phyloP scores from a whole-genome alignment of 1,284 basidiomycete genomes.

The Boletellus sp. region DNA sequence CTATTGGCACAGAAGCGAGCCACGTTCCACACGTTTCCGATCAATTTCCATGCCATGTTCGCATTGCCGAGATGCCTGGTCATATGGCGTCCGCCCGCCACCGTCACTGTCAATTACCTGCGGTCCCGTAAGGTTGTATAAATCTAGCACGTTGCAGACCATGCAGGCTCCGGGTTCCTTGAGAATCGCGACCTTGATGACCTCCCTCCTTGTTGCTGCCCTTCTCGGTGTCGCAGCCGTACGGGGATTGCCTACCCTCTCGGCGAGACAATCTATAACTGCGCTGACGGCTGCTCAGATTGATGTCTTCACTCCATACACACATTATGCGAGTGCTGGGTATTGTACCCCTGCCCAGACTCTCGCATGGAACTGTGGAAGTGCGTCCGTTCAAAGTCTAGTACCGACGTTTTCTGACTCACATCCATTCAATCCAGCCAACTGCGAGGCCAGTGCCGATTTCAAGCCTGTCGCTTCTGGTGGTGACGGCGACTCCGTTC shows the following conservation, averaged over 20 bases:
- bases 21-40: background rate
- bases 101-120: slow-evolving; percentile 12
- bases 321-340: slow-evolving; percentile 53
- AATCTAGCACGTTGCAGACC: background rate
- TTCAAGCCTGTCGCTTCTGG: slow-evolving; percentile 62
- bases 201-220: slow-evolving; percentile 10
- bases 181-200: slow-evolving; percentile 14
- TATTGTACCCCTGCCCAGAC: slow-evolving; percentile 50
- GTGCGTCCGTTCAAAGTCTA: slow-evolving; percentile 31
- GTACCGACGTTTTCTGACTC: background rate
- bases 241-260: slow-evolving; percentile 24
- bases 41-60: background rate
- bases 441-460: slow-evolving; percentile 52
- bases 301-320: slow-evolving; percentile 49
- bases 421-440: slow-evolving; percentile 33
- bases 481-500: slow-evolving; percentile 51
- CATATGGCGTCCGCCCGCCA: slow-evolving; percentile 7
- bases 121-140: too few species aligned
- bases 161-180: background rate
- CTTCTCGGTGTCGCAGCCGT: slow-evolving; percentile 19
- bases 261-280: slow-evolving; percentile 37
- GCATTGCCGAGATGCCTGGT: background rate
- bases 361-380: slow-evolving; percentile 57
- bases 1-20: background rate
- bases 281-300: slow-evolving; percentile 43